phyloP scores from a whole-genome alignment of 2,329 filamentous ascomycete genomes.

The Knufia fluminis region DNA sequence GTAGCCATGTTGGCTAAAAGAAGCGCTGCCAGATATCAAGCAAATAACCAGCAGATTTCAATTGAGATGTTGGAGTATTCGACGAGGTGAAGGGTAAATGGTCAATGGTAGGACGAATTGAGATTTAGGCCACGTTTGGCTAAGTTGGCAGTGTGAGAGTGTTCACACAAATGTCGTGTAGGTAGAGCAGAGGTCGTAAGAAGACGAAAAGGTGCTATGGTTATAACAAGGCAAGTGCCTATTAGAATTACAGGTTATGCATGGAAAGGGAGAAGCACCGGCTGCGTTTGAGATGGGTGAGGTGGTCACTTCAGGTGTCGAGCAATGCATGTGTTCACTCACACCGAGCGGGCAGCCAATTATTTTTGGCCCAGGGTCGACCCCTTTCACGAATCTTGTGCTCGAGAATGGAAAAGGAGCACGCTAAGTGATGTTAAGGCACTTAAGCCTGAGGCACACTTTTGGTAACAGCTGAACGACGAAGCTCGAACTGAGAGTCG shows the following conservation, averaged over 20 bases:
- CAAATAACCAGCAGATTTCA: neutral
- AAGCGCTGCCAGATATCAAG: neutral
- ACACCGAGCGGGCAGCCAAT: conserved; percentile 1
- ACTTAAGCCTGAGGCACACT: too few relatives aligned
- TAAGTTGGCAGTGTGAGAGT: neutral
- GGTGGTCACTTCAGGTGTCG: conserved; percentile 3
- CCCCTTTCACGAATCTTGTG: neutral
- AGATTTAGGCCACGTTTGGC: conserved; percentile 4
- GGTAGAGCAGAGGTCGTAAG: neutral
- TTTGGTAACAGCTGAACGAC: neutral
- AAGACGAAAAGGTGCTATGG: neutral
- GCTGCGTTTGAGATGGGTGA: neutral
- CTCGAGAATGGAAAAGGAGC: neutral
- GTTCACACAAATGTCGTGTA: neutral
- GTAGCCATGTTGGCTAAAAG: conserved; percentile 3
- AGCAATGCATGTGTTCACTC: neutral
- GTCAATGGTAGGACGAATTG: too few relatives aligned
- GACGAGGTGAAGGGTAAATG: neutral
- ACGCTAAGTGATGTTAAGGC: neutral
- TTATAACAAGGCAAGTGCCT: neutral
- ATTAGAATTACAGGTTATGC: conserved; percentile 5
- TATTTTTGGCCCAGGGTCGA: neutral
- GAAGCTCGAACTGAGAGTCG: neutral
- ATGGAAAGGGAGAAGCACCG: conserved; percentile 3
- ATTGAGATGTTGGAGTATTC: neutral